A percentile compares a stretch with the other conserved stretches of the same genome.
Evolutionary conservation across 2,329 filamentous ascomycete genomes (phyloP).

Genomic region (Colletotrichum sp.): DNA sequence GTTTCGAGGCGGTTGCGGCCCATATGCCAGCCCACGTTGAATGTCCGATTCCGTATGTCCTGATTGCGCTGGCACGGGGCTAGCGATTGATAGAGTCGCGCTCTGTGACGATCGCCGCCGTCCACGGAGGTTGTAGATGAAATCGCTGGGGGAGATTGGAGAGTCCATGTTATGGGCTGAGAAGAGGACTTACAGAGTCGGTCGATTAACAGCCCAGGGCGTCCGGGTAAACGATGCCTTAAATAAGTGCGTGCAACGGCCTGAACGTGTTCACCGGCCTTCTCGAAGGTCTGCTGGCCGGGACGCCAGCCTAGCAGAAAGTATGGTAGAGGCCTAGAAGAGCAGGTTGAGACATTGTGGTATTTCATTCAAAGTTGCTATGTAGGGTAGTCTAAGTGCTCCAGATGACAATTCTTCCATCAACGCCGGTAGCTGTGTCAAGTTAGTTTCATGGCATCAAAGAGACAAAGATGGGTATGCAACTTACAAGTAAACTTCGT

Average conservation of each 20-base stretch:
- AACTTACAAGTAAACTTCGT: slow-evolving; percentile 86
- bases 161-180: background rate
- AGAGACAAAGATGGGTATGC: background rate
- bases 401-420: slow-evolving; percentile 84
- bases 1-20: background rate
- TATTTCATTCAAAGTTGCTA: slow-evolving; percentile 10
- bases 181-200: background rate
- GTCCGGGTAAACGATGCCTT: background rate
- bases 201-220: background rate
- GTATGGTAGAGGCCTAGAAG: background rate
- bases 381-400: slow-evolving; percentile 51
- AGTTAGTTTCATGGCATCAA: slow-evolving; percentile 13
- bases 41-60: too few relatives aligned
- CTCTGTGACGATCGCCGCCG: background rate
- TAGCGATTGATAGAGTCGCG: background rate
- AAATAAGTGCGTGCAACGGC: background rate
- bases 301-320: background rate
- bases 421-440: slow-evolving; percentile 75
- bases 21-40: background rate
- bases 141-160: background rate
- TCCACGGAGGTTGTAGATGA: slow-evolving; percentile 5
- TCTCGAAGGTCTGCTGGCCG: background rate
- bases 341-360: background rate
- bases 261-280: background rate
- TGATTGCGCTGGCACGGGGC: too few relatives aligned